Evolutionary conservation across 2,329 filamentous ascomycete genomes (phyloP), one percentile per base, ranked within the genome.

Genomic region (Coniella vitis): DNA sequence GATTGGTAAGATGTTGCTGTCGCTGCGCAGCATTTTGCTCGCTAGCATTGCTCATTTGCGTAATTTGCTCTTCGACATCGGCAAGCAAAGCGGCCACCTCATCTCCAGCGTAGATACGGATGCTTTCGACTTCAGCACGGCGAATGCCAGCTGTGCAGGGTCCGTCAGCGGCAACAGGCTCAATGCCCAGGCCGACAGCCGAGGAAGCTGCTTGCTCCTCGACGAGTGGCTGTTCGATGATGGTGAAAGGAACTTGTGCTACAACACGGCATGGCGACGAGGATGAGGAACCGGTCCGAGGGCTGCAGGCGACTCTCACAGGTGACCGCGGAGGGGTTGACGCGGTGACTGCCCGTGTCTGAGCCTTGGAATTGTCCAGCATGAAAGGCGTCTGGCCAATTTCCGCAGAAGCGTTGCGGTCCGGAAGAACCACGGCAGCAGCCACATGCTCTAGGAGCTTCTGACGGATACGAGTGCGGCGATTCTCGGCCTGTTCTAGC

Each of bases 381-480:
- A 64, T 67, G 39, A 68, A 63, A 49, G 73, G 70, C 45, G 70
- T 60, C 40, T 64, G 66, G 54, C 73, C 70, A 51, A 63, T 67
- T 31, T 64, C 60, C 19, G 62, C 61, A 8, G 63, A 55, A 14
- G 66, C 56, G 17, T 63, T 57, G 10, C 61, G 57, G 13, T 61
- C 42, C 29, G 69, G 63, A 12, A 85, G 69, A 7, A 78, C 78
- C 45, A 79, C 69, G 2, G 86, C 84, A 14, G 85, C 87, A 40
- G 87, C 86, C 45, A 90, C 82, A 60, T 91, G 87, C 65, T 91
- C 86, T 3, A 91, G 75, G 12, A 91, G 71, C 71, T 90, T 91
- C 62, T 90, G 86, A 34, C 86, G 78, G 38, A 91, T 81, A 7
- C 84, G 76, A 14, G 81, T 83, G 36, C 86, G 81, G 59, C 87